Conservation (phyloP, 305 asterid species). For the Fraxinus greggii region DNA sequence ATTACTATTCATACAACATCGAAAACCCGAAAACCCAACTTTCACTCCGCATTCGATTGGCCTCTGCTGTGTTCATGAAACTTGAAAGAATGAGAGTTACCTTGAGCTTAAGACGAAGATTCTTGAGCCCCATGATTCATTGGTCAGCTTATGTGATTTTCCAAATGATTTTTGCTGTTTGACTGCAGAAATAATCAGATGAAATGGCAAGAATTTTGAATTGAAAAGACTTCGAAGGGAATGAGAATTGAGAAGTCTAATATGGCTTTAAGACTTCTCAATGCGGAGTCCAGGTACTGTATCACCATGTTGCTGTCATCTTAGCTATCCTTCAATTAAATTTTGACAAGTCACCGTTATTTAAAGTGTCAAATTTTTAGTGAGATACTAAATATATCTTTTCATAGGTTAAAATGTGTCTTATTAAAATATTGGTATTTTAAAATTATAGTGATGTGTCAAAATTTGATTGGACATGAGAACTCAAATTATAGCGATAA, state of each 20-base stretch:
- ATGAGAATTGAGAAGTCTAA: conserved; percentile 20
- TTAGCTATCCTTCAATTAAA: not conserved
- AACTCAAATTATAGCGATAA: not conserved
- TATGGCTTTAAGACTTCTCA: not conserved
- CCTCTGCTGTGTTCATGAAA: not conserved
- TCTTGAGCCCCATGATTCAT: conserved; percentile 42
- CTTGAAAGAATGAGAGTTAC: conserved; percentile 20
- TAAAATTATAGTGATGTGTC: not conserved
- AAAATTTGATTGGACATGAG: not conserved
- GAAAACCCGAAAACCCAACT: not conserved
- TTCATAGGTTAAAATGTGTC: not conserved
- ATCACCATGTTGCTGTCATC: not conserved
- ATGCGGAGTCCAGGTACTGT: not conserved
- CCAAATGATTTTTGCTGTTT: not conserved
- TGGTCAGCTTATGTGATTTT: not conserved
- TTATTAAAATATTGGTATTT: not conserved
- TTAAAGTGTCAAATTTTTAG: not conserved
- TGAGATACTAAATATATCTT: not conserved
- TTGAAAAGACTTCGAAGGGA: conserved; percentile 17
- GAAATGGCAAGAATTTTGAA: not conserved
- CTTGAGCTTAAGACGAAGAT: conserved; percentile 48
- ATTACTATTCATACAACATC: not conserved
- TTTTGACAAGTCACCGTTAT: not conserved
- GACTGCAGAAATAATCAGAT: not conserved
- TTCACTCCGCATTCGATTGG: not conserved